phyloP scores from a whole-genome alignment of 2,329 filamentous ascomycete species.

The Colletotrichum sp. region DNA sequence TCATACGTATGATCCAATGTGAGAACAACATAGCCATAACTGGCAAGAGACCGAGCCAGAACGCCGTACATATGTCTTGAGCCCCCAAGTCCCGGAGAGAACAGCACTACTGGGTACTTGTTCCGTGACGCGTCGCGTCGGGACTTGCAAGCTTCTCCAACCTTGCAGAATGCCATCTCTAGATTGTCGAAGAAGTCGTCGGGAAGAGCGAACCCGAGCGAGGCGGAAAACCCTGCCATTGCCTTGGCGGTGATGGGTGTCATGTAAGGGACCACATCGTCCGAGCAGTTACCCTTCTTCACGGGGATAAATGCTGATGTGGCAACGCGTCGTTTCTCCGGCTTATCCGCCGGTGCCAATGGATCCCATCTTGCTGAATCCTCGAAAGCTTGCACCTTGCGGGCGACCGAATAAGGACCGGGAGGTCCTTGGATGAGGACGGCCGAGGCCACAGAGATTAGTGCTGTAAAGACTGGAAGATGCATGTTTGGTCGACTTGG shows the following conservation, averaged over 20 bases:
- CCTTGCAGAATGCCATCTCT: constrained; percentile 22
- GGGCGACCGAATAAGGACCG: not conserved
- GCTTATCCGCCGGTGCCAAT: constrained; percentile 17
- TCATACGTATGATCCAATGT: constrained; percentile 55
- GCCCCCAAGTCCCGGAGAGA: constrained; percentile 48
- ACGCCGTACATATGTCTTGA: constrained; percentile 46
- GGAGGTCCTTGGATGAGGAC: not conserved
- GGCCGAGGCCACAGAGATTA: not conserved
- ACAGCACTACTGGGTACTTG: constrained; percentile 34
- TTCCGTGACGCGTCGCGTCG: not conserved
- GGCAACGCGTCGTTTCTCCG: constrained; percentile 21
- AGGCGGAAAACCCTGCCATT: not conserved
- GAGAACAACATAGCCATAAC: constrained; percentile 49
- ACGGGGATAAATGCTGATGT: constrained; percentile 18
- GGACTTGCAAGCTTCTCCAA: not conserved
- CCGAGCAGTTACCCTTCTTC: not conserved
- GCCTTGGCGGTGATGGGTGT: constrained; percentile 14
- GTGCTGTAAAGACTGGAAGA: not conserved
- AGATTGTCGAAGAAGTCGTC: constrained; percentile 8
- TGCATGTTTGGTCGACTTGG: not conserved
- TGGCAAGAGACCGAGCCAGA: constrained; percentile 48
- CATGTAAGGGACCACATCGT: constrained; percentile 17
- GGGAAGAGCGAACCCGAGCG: constrained; percentile 7
- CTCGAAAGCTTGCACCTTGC: constrained; percentile 20
- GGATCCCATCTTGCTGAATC: constrained; percentile 25